A percentile compares a stretch with the other conserved stretches of the same genome.
Evolutionary conservation across 2,329 filamentous ascomycete species (phyloP).

Genomic region (Lasiodiplodia citricola): DNA sequence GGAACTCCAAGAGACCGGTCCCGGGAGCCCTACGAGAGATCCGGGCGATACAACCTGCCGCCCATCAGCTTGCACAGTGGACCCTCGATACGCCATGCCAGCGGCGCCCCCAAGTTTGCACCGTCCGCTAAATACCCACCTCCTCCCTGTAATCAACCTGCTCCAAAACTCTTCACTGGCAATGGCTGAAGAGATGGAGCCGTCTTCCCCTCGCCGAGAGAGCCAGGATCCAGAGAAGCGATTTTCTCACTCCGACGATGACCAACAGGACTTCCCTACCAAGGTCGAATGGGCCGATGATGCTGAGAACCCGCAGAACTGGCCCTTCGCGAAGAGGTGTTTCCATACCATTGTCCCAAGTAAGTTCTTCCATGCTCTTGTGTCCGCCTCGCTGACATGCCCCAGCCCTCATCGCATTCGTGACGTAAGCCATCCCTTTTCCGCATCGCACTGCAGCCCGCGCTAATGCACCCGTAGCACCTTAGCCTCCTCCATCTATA

Average conservation of each 20-base stretch:
- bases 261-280: constrained; percentile 28
- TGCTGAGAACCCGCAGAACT: constrained; percentile 73
- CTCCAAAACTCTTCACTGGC: not conserved
- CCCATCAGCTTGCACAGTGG: constrained; percentile 9
- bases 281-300: constrained; percentile 67
- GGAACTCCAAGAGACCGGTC: not conserved
- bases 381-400: constrained; percentile 61
- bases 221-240: constrained; percentile 17
- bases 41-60: constrained; percentile 25
- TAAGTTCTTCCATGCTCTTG: constrained; percentile 34
- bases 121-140: constrained; percentile 10
- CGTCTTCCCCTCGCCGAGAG: not conserved
- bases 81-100: constrained; percentile 5
- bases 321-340: constrained; percentile 70
- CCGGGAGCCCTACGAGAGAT: constrained; percentile 4
- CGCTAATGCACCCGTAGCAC: constrained; percentile 11
- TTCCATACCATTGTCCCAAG: constrained; percentile 22
- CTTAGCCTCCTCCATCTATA: constrained; percentile 27
- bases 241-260: constrained; percentile 2
- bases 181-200: not conserved
- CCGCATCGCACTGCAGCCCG: not conserved
- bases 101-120: not conserved
- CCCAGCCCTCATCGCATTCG: constrained; percentile 20
- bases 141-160: not conserved
- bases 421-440: constrained; percentile 11